Conservation (phyloP, 768 basidiomycete species). For the Mycena galopus region DNA sequence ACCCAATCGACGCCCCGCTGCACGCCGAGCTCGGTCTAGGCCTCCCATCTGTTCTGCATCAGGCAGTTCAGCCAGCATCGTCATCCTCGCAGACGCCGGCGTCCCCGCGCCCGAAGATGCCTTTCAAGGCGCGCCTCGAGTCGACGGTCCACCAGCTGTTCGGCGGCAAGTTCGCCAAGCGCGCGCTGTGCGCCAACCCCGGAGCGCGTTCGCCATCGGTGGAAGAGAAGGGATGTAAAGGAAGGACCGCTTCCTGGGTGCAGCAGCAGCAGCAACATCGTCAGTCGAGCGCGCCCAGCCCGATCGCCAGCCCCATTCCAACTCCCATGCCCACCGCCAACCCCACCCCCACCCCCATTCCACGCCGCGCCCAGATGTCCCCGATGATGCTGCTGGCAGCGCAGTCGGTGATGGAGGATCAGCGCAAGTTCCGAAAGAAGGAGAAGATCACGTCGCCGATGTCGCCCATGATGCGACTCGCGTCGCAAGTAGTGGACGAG, state of each 20-base stretch:
- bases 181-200: background rate
- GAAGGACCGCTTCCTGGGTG: background rate
- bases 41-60: background rate
- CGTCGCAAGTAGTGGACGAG: constrained; percentile 2
- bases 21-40: constrained; percentile 16
- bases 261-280: constrained; percentile 1
- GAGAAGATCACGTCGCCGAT: background rate
- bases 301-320: background rate
- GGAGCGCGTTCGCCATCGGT: constrained; percentile 21
- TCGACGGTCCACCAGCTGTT: constrained; percentile 20
- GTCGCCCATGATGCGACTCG: constrained; percentile 23
- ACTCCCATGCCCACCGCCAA: background rate
- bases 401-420: constrained; percentile 30
- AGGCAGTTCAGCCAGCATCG: background rate
- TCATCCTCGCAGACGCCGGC: background rate
- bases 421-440: constrained; percentile 27
- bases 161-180: constrained; percentile 21
- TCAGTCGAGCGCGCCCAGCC: background rate
- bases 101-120: background rate
- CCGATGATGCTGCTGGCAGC: constrained; percentile 28
- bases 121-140: constrained; percentile 15
- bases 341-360: background rate
- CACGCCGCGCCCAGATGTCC: constrained; percentile 6
- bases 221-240: background rate
- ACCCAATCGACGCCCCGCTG: constrained; percentile 9